Percentiles rank a stretch among this genome's conserved stretches.
Evolutionary conservation across 192 early-diverging fungal species (phyloP).

Genomic region (Coemansia sp.): DNA sequence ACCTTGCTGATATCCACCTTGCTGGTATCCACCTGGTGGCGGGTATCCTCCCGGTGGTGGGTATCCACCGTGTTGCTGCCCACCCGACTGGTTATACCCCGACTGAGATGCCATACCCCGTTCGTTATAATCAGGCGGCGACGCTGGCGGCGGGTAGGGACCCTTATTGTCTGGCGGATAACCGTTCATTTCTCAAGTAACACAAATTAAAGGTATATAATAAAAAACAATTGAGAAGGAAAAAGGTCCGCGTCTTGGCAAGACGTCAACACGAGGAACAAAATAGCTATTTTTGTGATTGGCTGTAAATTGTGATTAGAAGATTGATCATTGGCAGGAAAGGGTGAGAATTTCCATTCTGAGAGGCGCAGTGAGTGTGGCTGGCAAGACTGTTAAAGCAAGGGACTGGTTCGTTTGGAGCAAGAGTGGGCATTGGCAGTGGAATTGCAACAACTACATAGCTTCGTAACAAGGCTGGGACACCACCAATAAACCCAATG

Average conservation of each 20-base stretch:
- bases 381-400: no score
- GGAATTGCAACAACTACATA: no score
- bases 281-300: neutral
- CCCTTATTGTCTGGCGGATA: neutral
- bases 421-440: no score
- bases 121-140: neutral
- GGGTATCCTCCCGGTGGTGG: neutral
- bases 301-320: neutral
- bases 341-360: no score
- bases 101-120: neutral
- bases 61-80: constrained; percentile 4
- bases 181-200: neutral
- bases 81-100: neutral
- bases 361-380: no score
- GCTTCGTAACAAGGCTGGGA: no score
- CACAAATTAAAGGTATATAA: neutral
- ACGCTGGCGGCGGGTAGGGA: neutral
- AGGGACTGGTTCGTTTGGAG: no score
- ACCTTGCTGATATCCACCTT: constrained; percentile 3
- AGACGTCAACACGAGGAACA: neutral
- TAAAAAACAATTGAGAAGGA: neutral
- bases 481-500: neutral
- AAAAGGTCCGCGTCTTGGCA: neutral
- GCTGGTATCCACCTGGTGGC: constrained; percentile 1
- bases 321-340: neutral